These are phyloP conservation scores for Hamigera avellanea DNA, from an alignment of 495 filamentous ascomycete genomes.

Conservation along the genomic window DNA sequence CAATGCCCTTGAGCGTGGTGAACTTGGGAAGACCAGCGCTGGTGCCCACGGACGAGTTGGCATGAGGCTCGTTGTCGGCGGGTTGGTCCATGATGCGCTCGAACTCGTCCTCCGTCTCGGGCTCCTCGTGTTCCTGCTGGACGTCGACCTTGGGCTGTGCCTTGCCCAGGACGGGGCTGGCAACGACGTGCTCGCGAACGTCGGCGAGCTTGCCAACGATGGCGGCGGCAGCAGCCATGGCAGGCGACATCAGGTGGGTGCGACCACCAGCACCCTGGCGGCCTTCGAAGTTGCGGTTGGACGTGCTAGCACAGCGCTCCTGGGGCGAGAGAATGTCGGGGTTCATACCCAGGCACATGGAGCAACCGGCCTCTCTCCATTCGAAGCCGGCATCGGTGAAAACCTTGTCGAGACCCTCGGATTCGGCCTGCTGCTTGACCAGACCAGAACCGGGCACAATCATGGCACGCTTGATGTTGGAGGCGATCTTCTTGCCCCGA, in stretches of 20 bases:
- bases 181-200: slow-evolving; percentile 63
- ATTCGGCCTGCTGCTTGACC: slow-evolving; percentile 86
- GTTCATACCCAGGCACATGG: slow-evolving; percentile 99
- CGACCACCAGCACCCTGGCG: slow-evolving; percentile 88
- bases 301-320: slow-evolving; percentile 90
- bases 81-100: slow-evolving; percentile 72
- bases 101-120: slow-evolving; percentile 60
- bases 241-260: slow-evolving; percentile 94
- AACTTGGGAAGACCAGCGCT: slow-evolving; percentile 70
- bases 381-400: slow-evolving; percentile 91
- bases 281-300: slow-evolving; percentile 96
- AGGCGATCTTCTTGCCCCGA: slow-evolving; percentile 71
- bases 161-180: slow-evolving; percentile 47
- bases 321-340: slow-evolving; percentile 91
- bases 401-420: slow-evolving; percentile 84
- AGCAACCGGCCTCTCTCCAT: slow-evolving; percentile 96
- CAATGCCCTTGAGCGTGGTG: slow-evolving; percentile 69
- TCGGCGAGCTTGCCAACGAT: slow-evolving; percentile 86
- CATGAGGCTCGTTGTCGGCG: slow-evolving; percentile 54
- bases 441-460: slow-evolving; percentile 92
- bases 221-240: slow-evolving; percentile 88
- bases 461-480: slow-evolving; percentile 87
- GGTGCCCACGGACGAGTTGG: slow-evolving; percentile 38
- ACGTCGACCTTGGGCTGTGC: slow-evolving; percentile 40
- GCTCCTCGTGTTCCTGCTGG: slow-evolving; percentile 58